Percentiles rank a stretch among this genome's conserved stretches.
Conservation (phyloP, 2,329 filamentous ascomycete species). For the Fusarium udum region DNA sequence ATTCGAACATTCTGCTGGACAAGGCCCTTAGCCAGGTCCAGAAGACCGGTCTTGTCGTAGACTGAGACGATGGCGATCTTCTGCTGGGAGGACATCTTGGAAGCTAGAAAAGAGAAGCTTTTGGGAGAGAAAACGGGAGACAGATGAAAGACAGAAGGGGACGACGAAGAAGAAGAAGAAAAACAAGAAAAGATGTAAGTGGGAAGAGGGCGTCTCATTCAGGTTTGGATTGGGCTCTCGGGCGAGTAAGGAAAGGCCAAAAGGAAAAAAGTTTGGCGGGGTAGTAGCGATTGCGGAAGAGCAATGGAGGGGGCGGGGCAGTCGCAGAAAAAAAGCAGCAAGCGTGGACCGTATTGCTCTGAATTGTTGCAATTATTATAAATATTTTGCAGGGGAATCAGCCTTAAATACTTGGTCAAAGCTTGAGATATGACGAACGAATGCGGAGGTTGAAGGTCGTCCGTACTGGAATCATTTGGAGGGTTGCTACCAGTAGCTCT, state of each 20-base stretch:
- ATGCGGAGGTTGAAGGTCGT: neutral
- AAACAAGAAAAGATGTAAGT: constrained; percentile 20
- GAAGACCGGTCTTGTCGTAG: constrained; percentile 96
- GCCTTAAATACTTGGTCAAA: constrained; percentile 24
- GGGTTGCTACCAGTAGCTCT: neutral
- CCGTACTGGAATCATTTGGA: neutral
- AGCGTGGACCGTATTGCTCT: constrained; percentile 3
- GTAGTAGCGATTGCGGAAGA: constrained; percentile 38
- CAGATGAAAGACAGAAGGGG: constrained; percentile 1
- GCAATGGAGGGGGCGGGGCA: constrained; percentile 38
- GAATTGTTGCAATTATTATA: constrained; percentile 19
- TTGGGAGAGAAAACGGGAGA: neutral
- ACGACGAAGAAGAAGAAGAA: constrained; percentile 2
- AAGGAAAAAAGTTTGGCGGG: constrained; percentile 45
- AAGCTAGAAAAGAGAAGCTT: constrained; percentile 22
- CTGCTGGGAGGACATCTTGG: constrained; percentile 55
- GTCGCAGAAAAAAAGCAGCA: constrained; percentile 20
- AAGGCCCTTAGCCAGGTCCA: constrained; percentile 92
- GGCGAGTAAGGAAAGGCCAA: constrained; percentile 30
- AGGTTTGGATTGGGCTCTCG: constrained; percentile 25
- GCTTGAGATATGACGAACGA: constrained; percentile 27
- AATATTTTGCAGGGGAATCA: constrained; percentile 31
- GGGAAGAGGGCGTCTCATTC: constrained; percentile 27
- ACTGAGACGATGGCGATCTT: constrained; percentile 92
- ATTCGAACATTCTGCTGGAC: constrained; percentile 90